phyloP scores from a whole-genome alignment of 1,139 yeast species.

The Kluyveromyces sp. region DNA sequence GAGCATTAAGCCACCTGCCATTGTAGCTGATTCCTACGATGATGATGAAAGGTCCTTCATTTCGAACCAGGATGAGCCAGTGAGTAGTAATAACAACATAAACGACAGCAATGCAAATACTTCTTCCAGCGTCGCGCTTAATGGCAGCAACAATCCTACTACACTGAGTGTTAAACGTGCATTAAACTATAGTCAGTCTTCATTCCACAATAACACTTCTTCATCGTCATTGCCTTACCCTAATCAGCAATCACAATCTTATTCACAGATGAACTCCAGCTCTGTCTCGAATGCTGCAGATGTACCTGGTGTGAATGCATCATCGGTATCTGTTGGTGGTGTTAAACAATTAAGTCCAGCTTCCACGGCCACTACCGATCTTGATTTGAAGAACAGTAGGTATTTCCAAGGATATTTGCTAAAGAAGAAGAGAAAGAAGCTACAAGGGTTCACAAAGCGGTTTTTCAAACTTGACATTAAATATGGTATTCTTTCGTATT shows the following conservation, averaged over 20 bases:
- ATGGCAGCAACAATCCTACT: too few species aligned
- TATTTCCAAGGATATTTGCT: constrained; percentile 63
- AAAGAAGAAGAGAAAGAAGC: constrained; percentile 71
- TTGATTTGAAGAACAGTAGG: constrained; percentile 26
- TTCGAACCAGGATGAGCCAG: neutral
- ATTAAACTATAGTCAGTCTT: neutral
- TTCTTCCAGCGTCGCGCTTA: too few species aligned
- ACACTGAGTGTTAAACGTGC: neutral
- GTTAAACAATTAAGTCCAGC: constrained; percentile 1
- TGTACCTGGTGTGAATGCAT: too few species aligned
- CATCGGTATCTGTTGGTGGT: too few species aligned
- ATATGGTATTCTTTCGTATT: constrained; percentile 78
- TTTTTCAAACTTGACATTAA: constrained; percentile 76
- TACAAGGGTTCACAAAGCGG: constrained; percentile 82
- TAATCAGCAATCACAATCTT: neutral
- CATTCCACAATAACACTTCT: neutral
- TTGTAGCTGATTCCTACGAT: constrained; percentile 1
- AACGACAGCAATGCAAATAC: too few species aligned
- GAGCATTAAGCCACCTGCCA: constrained; percentile 19
- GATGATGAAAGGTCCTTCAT: constrained; percentile 7
- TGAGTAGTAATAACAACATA: neutral
- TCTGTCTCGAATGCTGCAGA: neutral
- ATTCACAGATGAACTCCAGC: neutral
- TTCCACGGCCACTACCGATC: neutral
- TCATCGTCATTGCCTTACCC: neutral